Base-by-base conservation (phyloP, 768 basidiomycete species). In the Chalciporus chontae region DNA sequence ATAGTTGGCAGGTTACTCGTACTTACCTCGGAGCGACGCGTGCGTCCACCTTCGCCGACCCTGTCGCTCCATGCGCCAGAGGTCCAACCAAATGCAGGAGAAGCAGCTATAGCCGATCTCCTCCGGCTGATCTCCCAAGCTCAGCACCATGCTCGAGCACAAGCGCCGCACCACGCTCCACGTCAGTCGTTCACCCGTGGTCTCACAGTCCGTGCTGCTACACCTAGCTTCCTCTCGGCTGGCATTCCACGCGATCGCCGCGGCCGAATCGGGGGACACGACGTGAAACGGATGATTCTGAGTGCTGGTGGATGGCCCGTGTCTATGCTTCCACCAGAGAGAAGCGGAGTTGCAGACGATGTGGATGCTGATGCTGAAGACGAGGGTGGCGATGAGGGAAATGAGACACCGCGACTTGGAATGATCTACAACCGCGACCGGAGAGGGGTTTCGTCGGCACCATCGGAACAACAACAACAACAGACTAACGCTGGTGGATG, bases 171-270 rank as follows among this genome's bases (percentile, higher is more conserved):
- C 2, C 61, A 65, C 23, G 70, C 72, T 29, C 29, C 49, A 36
- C 63, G 60, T 4, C 68, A 57, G 31, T 55, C 60, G n/a, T 53
- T 58, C 23, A 31, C 59, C 53, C 50, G 66, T 50, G 51, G 66
- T 55, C 45, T 66, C 62, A 34, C 59, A 50, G 40, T 57, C 58
- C 53, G 66, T 17, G 54, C 69, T 18, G 44, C 63, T 49, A 56
- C 84, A 0, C 83, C 84, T 0, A 85, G 79, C 40, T 90, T 91
- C 70, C 70, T 90, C 21, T 83, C 84, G 5, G 85, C 81, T 3
- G 85, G 83, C 7, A 70, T 79, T 10, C 90, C 90, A 19, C 77
- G 90, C 45, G 90, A 92, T 64, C 74, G 90, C 19, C 75, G 90
- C 31, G 90, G 90, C 10, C 78, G 89, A 18, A 83, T 91, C 50